Evolutionary conservation across 306 rosid genomes (phyloP), one percentile per base, ranked within the genome.

Genomic region (Pueraria montana): DNA sequence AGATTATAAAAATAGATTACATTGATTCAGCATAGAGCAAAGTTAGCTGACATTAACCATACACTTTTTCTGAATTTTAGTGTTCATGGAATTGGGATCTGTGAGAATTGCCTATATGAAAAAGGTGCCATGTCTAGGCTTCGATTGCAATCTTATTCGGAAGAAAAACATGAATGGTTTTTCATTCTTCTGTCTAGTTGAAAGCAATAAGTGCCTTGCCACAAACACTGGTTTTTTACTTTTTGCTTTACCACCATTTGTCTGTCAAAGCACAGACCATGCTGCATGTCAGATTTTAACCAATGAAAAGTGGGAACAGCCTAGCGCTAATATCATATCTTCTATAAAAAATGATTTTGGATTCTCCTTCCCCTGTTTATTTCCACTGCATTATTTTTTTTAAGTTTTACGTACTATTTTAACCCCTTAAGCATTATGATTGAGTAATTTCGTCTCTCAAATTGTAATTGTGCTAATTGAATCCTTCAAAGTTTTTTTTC

Each of bases 211-310:
- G 77, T 86, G 74, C 55, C 82, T 81, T 85, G 78, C 89, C 88
- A 84, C 88, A 71, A 71, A 80, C 77, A 55, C 64, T 76, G 76
- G 85, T 73, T 66, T 84, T 77, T 82, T 64, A 32, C 82, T 86
- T 87, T 85, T 80, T 80, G 75, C 84, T 86, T 89, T 84, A 73
- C 74, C 80, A 67, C 78, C 83, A 82, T 82, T 75, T 91, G 93
- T 89, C 93, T 89, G 87, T 82, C 86, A 88, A 91, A 88, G 88
- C 86, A 83, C 84, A 88, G 83, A 86, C 88, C 89, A 84, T 72
- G 48, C 81, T 82, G 77, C 82, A 71, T 79, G 88, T 84, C 83
- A 80, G 76, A 82, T 74, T 87, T 86, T 89, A 82, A 85, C 85
- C 76, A 82, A 77, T 85, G 75, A 84, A 72, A 82, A 81, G 85